phyloP scores from a whole-genome alignment of 2,329 filamentous ascomycete species.

The Amphichorda felina region DNA sequence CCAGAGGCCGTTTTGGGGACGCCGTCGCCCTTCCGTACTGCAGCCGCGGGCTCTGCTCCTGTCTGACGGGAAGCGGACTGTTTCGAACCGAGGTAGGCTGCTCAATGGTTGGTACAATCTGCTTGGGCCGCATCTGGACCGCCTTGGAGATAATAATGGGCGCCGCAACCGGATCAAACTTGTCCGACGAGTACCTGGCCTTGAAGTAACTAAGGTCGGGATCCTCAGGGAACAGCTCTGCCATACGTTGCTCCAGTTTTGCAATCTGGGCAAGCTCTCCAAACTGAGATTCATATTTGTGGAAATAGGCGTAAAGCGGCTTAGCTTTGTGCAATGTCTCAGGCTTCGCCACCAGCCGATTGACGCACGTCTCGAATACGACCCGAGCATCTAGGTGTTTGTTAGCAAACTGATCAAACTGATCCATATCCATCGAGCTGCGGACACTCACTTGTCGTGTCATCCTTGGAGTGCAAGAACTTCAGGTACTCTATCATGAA shows the following conservation, averaged over 20 bases:
- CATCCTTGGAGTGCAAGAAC: slow-evolving; percentile 83
- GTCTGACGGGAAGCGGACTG: slow-evolving; percentile 25
- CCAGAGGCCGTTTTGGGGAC: slow-evolving; percentile 51
- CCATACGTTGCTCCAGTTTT: slow-evolving; percentile 87
- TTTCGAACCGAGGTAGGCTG: slow-evolving; percentile 28
- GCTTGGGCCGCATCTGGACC: slow-evolving; percentile 61
- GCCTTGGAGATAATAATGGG: slow-evolving; percentile 73
- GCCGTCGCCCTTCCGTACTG: slow-evolving; percentile 36
- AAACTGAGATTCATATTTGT: slow-evolving; percentile 89
- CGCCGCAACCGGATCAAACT: slow-evolving; percentile 73
- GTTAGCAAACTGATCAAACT: slow-evolving; percentile 12
- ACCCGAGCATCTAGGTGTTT: slow-evolving; percentile 67
- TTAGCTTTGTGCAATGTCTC: slow-evolving; percentile 67
- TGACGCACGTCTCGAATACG: slow-evolving; percentile 90
- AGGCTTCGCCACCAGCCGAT: slow-evolving; percentile 65
- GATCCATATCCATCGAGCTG: not conserved
- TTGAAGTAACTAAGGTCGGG: slow-evolving; percentile 65
- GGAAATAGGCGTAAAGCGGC: slow-evolving; percentile 80
- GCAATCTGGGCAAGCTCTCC: slow-evolving; percentile 85
- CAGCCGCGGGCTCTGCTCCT: slow-evolving; percentile 31
- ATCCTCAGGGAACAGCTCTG: slow-evolving; percentile 84
- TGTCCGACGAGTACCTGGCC: slow-evolving; percentile 56
- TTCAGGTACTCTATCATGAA: slow-evolving; percentile 96
- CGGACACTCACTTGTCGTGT: slow-evolving; percentile 69
- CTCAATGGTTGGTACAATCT: slow-evolving; percentile 41